These are phyloP conservation scores for Avena sativa DNA, from an alignment of 176 grass and related monocot genomes.

Conservation along the genomic window DNA sequence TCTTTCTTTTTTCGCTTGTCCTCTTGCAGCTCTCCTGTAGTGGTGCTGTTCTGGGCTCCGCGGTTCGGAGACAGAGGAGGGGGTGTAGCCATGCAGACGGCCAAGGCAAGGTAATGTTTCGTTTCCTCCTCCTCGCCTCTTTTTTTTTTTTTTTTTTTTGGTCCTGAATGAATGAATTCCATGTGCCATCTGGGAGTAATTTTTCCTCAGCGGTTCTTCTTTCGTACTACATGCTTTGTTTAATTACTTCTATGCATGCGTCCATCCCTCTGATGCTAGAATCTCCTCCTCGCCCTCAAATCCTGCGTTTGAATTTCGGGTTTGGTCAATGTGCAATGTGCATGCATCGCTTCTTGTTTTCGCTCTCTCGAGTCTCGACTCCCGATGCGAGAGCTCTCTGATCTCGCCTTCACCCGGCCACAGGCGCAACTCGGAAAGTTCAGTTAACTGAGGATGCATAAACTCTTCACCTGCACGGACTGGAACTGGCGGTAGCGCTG, in stretches of 20 bases:
- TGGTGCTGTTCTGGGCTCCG: constrained; percentile 10
- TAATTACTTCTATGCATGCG: constrained; percentile 20
- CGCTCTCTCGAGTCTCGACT: background rate
- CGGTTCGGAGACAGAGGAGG: constrained; percentile 37
- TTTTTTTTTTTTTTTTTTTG: too few species aligned
- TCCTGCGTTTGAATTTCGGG: background rate
- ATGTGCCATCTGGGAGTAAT: constrained; percentile 26
- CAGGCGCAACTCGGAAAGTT: background rate
- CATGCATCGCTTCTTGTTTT: background rate
- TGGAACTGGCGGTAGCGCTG: background rate
- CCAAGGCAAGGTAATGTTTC: constrained; percentile 70
- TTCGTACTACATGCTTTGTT: constrained; percentile 37
- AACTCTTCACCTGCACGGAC: background rate
- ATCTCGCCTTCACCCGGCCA: background rate
- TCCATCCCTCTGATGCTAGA: constrained; percentile 30
- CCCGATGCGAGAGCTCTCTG: background rate
- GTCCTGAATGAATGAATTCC: constrained; percentile 30
- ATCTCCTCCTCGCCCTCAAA: constrained; percentile 34
- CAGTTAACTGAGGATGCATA: background rate
- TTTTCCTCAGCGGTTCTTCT: background rate
- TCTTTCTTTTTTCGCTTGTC: constrained; percentile 39
- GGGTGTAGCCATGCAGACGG: constrained; percentile 55
- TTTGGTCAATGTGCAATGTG: constrained; percentile 50
- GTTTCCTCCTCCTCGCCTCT: background rate
- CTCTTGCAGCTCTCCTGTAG: constrained; percentile 46